Base-by-base conservation (phyloP, 2,329 filamentous ascomycete genomes). In the Aspergillus tubingensis region DNA sequence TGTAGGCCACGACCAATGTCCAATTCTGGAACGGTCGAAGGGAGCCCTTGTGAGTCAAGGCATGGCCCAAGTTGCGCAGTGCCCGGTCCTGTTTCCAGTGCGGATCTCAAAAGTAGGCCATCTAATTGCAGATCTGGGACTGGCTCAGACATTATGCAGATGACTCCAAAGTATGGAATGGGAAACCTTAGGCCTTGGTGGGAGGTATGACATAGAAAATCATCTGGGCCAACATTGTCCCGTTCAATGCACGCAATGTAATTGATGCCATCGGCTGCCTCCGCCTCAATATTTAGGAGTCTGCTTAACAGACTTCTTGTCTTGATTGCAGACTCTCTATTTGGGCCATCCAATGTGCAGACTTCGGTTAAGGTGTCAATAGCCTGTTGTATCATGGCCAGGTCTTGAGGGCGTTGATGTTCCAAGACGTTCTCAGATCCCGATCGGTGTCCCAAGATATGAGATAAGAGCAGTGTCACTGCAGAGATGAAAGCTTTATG, bases 401-500 rank as follows among this genome's bases (percentile, higher is more conserved):
- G 25, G 11, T 54, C 38, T 13, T 43, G 39, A 15, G 52, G 38
- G 11, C 52, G 36, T 17, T 54, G 52, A 23, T 54, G 52, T 43
- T 44, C 52, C 15, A 54, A 25, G 7, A 43, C 23, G 27, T 43
- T 54, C n/a, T 38, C 23, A 3, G 38, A 8, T 4, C 52, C 52
- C 23, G 17, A 15, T 4, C 39, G 38, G 38, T 54, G 52, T 32
- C 52, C 38, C 10, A 41, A n/a, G 5, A 43, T 44, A 19, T 54
- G 52, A 17, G 39, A 43, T 10, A 54, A 27, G 8, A 54, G 21
- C n/a, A 41, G 52, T 13, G 52, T 23, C 6, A 43, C 39, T 21
- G 52, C 52, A 10, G 52, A 39, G 11, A 27, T 19, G 38, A 43
- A 54, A 38, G 52, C 52, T 25, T 54, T 54, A 39, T 43, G 38